These are phyloP conservation scores for Cordyceps javanica DNA, from an alignment of 2,329 filamentous ascomycete genomes.

Conservation along the genomic window DNA sequence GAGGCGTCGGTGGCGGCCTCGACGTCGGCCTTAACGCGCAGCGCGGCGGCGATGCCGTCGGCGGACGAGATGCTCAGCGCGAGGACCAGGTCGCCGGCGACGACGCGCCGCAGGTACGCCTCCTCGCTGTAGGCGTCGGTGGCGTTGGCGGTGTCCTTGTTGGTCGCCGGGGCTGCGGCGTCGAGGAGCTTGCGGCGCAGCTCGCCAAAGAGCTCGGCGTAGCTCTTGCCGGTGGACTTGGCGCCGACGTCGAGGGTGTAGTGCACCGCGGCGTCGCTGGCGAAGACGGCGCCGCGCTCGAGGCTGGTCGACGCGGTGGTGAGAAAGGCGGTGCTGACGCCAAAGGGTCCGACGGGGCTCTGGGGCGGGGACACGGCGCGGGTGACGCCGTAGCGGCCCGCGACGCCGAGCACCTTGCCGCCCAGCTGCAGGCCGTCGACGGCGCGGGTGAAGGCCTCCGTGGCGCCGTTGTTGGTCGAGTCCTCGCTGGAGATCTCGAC, in stretches of 20 bases:
- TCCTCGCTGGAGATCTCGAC: slow-evolving; percentile 56
- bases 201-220: slow-evolving; percentile 46
- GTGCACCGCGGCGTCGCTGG: slow-evolving; percentile 49
- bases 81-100: slow-evolving; percentile 47
- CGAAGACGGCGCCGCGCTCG: slow-evolving; percentile 45
- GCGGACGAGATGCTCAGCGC: slow-evolving; percentile 56
- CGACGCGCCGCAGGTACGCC: slow-evolving; percentile 46
- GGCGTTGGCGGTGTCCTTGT: slow-evolving; percentile 28
- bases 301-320: slow-evolving; percentile 43
- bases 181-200: slow-evolving; percentile 49
- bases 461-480: slow-evolving; percentile 45
- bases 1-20: slow-evolving; percentile 30
- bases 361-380: slow-evolving; percentile 51
- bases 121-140: slow-evolving; percentile 41
- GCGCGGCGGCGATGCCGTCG: slow-evolving; percentile 53
- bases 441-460: slow-evolving; percentile 48
- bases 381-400: slow-evolving; percentile 51
- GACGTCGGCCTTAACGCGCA: slow-evolving; percentile 53
- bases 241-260: slow-evolving; percentile 45
- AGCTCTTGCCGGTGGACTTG: slow-evolving; percentile 40
- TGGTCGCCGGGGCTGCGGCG: slow-evolving; percentile 38
- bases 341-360: slow-evolving; percentile 40
- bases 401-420: slow-evolving; percentile 48
- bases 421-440: slow-evolving; percentile 50
- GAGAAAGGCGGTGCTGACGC: slow-evolving; percentile 53